phyloP scores from a whole-genome alignment of 2,329 filamentous ascomycete genomes.

The Aureobasidium lini region DNA sequence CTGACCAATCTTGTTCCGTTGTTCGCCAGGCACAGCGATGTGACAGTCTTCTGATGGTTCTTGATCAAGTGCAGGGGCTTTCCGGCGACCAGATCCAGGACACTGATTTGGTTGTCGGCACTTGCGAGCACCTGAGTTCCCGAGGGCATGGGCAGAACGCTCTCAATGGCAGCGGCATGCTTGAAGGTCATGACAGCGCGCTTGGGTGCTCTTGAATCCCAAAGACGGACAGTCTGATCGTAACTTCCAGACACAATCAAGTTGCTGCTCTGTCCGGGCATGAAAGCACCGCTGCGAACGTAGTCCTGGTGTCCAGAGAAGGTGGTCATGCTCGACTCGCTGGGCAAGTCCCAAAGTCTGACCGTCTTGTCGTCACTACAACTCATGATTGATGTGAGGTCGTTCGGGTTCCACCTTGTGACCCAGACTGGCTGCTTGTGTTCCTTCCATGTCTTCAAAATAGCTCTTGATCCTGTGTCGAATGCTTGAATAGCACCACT shows the following conservation, averaged over 20 bases:
- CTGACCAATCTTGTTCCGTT: constrained; percentile 74
- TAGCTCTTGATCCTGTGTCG: constrained; percentile 79
- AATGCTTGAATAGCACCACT: constrained; percentile 91
- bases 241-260: constrained; percentile 87
- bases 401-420: constrained; percentile 76
- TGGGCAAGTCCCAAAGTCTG: constrained; percentile 86
- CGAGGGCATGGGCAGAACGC: constrained; percentile 77
- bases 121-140: constrained; percentile 81
- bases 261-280: constrained; percentile 61
- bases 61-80: constrained; percentile 78
- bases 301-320: constrained; percentile 90
- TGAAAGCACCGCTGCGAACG: constrained; percentile 77
- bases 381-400: constrained; percentile 79
- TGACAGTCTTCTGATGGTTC: constrained; percentile 98
- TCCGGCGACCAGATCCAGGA: constrained; percentile 86
- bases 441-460: constrained; percentile 89
- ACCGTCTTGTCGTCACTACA: constrained; percentile 90
- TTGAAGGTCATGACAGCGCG: constrained; percentile 85
- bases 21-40: constrained; percentile 73
- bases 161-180: constrained; percentile 81
- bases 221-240: constrained; percentile 85
- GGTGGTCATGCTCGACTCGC: constrained; percentile 64
- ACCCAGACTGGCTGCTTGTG: constrained; percentile 93
- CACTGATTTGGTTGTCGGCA: constrained; percentile 77
- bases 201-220: constrained; percentile 71